phyloP scores from a whole-genome alignment of 1,284 basidiomycete species.

The Coniophora puteana region DNA sequence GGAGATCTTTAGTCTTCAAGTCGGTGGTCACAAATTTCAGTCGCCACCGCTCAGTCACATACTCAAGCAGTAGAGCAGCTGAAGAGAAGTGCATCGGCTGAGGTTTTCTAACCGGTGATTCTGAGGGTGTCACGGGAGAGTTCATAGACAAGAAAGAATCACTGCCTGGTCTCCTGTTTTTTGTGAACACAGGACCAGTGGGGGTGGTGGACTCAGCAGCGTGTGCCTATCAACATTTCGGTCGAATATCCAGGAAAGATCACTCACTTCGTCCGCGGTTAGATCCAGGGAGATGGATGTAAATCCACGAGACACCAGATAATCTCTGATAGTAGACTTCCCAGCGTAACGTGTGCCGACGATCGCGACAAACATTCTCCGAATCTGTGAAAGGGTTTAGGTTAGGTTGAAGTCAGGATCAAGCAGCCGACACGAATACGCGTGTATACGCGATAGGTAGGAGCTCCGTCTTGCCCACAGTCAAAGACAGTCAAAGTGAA shows the following conservation, averaged over 20 bases:
- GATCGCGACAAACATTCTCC: conserved; percentile 84
- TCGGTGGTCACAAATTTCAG: conserved; percentile 80
- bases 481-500: too few species aligned
- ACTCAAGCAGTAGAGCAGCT: conserved; percentile 61
- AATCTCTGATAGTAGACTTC: conserved; percentile 74
- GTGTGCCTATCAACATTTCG: not conserved
- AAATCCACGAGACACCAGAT: conserved; percentile 63
- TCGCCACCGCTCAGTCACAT: conserved; percentile 84
- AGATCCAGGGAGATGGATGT: conserved; percentile 35
- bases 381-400: not conserved
- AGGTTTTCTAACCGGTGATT: conserved; percentile 19
- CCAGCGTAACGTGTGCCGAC: conserved; percentile 83
- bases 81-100: conserved; percentile 41
- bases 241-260: not conserved
- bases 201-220: conserved; percentile 1
- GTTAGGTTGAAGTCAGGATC: not conserved
- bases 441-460: not conserved
- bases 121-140: conserved; percentile 18
- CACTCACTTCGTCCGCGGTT: conserved; percentile 10
- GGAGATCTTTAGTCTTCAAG: conserved; percentile 53
- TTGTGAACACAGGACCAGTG: conserved; percentile 1
- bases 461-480: too few species aligned
- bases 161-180: conserved; percentile 4
- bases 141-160: conserved; percentile 19
- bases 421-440: not conserved